These are phyloP conservation scores for Ceratobasidium sp. DNA, from an alignment of 1,284 basidiomycete species.

Conservation along the genomic window DNA sequence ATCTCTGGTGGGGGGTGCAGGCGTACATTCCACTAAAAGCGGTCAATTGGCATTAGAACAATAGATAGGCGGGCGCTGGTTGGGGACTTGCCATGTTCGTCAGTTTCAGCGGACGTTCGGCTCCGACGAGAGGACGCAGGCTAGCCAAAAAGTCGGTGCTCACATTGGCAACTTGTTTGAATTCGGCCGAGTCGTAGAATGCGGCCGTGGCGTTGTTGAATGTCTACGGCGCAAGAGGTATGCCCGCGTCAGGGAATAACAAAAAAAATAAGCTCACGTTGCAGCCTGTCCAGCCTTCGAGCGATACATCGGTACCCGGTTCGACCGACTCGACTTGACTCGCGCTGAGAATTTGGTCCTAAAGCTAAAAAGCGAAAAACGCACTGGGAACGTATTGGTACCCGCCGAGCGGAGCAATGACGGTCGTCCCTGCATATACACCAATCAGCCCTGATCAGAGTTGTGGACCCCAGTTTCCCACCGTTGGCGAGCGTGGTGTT, in stretches of 20 bases:
- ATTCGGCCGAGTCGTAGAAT: slow-evolving; percentile 54
- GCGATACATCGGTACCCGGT: slow-evolving; percentile 77
- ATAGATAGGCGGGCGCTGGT: background rate
- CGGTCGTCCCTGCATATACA: slow-evolving; percentile 54
- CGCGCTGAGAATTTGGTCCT: background rate
- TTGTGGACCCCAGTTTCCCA: background rate
- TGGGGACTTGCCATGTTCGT: slow-evolving; percentile 67
- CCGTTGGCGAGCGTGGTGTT: slow-evolving; percentile 79
- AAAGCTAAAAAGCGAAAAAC: slow-evolving; percentile 46
- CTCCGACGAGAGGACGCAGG: slow-evolving; percentile 70
- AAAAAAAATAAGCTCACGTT: slow-evolving; percentile 51
- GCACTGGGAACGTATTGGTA: slow-evolving; percentile 81
- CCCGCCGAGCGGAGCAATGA: slow-evolving; percentile 78
- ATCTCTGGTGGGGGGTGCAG: background rate
- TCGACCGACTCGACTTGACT: slow-evolving; percentile 78
- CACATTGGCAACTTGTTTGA: slow-evolving; percentile 64
- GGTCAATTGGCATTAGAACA: background rate
- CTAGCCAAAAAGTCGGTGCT: slow-evolving; percentile 68
- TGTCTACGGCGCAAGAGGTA: slow-evolving; percentile 53
- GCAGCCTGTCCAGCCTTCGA: slow-evolving; percentile 86
- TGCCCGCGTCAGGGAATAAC: slow-evolving; percentile 2
- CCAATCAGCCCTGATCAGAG: slow-evolving; percentile 10
- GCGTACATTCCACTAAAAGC: slow-evolving; percentile 19
- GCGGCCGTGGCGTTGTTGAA: slow-evolving; percentile 46
- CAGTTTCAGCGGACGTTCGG: slow-evolving; percentile 65